Evolutionary conservation across 306 rosid species (phyloP), one percentile per base, ranked within the genome.

Genomic region (Cicer chorassanicum): DNA sequence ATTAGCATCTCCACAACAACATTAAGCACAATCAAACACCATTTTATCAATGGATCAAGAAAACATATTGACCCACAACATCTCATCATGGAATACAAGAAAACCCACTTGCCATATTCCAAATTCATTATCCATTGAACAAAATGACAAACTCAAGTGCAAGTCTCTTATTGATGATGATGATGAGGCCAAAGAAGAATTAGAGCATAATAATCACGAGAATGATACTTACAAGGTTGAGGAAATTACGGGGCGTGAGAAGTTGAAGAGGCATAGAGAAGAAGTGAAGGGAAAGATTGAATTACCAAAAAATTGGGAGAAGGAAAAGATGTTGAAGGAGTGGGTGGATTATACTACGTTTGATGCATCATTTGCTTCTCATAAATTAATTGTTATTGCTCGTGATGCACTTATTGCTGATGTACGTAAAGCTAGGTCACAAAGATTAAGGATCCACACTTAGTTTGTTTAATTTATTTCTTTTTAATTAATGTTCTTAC

Each of bases 231-330:
- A 7, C 24, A 61, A 75, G 5, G 84, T 1, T 0, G 78, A 69
- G 5, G 78, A 71, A 40, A 71, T 19, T 65, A 19, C 79, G 1
- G 88, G 88, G 1, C 78, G 86, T 0, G 90, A 91, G 81, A 87
- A 82, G 78, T 73, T 91, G 74, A 91, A 85, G 78, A 81, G 88
- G 70, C 89, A 84, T 65, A 75, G 86, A 1, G 93, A 91, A 13
- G 92, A 88, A 74, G 85, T 68, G 63, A 87, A 75, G 10, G 89
- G 87, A 1, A 18, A 70, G 2, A 92, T 91, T 7, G 21, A 8
- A 43, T 74, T 91, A 16, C 96, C 96, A 0, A 90, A 91, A 36
- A 69, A 78, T 1, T 91, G 93, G 96, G 87, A 86, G 1, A 76
- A 87, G 54, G 96, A 91, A 80, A 81, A 75, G 18, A 49, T 76